Evolutionary conservation across 768 basidiomycete genomes (phyloP).

Genomic region (Chalciporus chontae): DNA sequence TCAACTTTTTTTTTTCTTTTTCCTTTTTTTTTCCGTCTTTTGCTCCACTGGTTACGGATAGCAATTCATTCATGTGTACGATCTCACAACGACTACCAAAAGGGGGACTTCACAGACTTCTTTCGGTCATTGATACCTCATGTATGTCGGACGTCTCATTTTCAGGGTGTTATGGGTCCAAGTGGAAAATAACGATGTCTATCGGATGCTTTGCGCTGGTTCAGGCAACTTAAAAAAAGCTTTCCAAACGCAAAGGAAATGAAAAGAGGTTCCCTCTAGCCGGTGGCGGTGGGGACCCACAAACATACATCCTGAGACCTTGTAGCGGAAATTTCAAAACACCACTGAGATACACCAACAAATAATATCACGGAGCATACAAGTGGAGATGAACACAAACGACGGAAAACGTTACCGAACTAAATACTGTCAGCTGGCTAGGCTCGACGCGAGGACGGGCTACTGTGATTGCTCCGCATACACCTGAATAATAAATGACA

Average conservation of each 20-base stretch:
- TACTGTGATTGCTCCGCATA: constrained; percentile 71
- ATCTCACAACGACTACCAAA: constrained; percentile 3
- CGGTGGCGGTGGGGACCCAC: no score
- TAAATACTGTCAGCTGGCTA: neutral
- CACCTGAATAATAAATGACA: constrained; percentile 34
- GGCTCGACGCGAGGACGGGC: neutral
- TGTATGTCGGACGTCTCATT: neutral
- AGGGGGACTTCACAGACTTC: constrained; percentile 16
- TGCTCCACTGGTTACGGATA: neutral
- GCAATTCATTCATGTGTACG: constrained; percentile 2
- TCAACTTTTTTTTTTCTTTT: no score
- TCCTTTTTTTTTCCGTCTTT: neutral
- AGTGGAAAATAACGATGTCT: neutral
- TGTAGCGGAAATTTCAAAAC: no score
- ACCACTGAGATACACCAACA: neutral
- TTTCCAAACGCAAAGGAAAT: no score
- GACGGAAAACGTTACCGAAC: neutral
- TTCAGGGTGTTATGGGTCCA: neutral
- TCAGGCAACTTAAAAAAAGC: neutral
- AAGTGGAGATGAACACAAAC: neutral
- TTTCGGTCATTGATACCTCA: constrained; percentile 5
- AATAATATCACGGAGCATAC: neutral
- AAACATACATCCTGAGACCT: no score
- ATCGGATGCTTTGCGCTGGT: neutral
- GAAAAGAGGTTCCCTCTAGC: neutral